These are phyloP conservation scores for Erysimum cheiri DNA, from an alignment of 441 rosid genomes.

Conservation along the genomic window DNA sequence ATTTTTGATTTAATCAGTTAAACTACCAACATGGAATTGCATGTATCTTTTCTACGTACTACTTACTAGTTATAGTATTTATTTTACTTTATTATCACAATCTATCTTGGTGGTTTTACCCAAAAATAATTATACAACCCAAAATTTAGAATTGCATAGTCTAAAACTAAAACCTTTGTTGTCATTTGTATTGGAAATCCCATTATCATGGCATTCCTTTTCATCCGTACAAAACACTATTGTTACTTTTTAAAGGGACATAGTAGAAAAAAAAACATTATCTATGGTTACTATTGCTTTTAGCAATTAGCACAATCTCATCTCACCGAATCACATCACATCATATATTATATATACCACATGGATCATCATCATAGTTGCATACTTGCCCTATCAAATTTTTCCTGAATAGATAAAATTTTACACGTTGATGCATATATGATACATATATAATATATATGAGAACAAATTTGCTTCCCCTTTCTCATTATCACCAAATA, in stretches of 20 bases:
- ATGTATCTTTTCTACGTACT: neutral
- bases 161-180: slow-evolving; percentile 10
- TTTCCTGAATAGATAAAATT: neutral
- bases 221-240: slow-evolving; percentile 33
- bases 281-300: slow-evolving; percentile 35
- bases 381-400: neutral
- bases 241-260: slow-evolving; percentile 4
- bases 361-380: neutral
- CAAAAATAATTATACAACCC: neutral
- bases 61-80: neutral
- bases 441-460: no score
- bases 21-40: neutral
- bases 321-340: slow-evolving; percentile 25
- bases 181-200: neutral
- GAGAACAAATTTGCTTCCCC: slow-evolving; percentile 2
- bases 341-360: slow-evolving; percentile 5
- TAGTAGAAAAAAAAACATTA: slow-evolving; percentile 14
- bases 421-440: slow-evolving; percentile 20
- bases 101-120: neutral
- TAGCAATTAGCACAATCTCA: slow-evolving; percentile 31
- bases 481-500: slow-evolving; percentile 18
- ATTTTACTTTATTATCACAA: neutral
- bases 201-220: slow-evolving; percentile 22
- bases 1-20: neutral
- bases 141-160: neutral